Evolutionary conservation across 2,329 filamentous ascomycete genomes (phyloP), one percentile per base, ranked within the genome.

Genomic region (Aureobasidium sp.): DNA sequence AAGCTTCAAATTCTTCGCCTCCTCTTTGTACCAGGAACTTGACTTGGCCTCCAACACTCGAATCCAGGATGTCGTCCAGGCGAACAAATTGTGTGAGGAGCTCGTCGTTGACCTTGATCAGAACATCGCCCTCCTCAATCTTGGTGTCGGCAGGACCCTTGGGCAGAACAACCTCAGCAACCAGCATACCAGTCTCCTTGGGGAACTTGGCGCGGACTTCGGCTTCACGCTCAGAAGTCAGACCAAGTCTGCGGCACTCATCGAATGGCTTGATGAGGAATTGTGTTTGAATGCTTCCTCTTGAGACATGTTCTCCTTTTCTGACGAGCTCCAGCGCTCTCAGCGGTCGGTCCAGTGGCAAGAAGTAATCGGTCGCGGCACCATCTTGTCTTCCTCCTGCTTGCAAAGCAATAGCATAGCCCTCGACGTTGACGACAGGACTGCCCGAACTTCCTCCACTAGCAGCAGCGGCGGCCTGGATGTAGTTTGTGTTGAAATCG

Each of bases 181-280:
- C 93, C 32, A 99, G 83, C 90, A 99, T 92, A 70, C 94, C 95
- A 29, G 91, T 97, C 77, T 97, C 94, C 68, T 90, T 88, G 0
- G 95, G 94, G 67, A 96, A 96, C 30, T 85, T 81, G 67, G 89
- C 85, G 37, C 94, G 87, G 65, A 96, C 86, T 62, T 87, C 86
- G 41, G 89, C 87, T 78, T 99, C 94, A 86, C 91, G 95, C 57
- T 91, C 83, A 0, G 91, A 82, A 2, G 85, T 90, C 63, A 99
- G 79, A 7, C 94, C 94, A 11, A 99, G 80, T 63, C 94, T 84
- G 60, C 93, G 86, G 74, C 94, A 97, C 74, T 99, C 95, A 68
- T 99, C 95, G 69, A 99, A 99, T 0, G 94, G 91, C 75, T 97
- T 97, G 65, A 99, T 83, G 59, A 97, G 83, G 83, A 95, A 99